Evolutionary conservation across 2,329 filamentous ascomycete species (phyloP), one percentile per base, ranked within the genome.

Genomic region (Domatiomyces catenatus): DNA sequence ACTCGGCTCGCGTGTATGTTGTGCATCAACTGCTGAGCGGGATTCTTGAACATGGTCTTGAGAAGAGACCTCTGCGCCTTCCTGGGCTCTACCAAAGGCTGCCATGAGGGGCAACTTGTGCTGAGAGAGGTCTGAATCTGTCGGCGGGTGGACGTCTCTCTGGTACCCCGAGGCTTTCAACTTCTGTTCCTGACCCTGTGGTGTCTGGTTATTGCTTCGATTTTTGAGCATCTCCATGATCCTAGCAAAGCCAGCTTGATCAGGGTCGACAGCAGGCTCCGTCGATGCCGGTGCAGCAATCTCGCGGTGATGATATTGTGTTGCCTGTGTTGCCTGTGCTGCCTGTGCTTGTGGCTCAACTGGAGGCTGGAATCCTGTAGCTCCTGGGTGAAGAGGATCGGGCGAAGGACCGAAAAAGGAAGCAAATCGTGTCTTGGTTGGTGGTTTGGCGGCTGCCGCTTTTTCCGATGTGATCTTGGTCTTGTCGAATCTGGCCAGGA

Each of bases 211-310:
- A 50, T 65, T 62, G 36, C 70, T 67, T 54, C 67, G 70, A 42
- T 71, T 70, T 47, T 88, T 83, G 42, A 94, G 76, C 75, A 94
- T 93, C 58, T 84, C 78, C 36, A 94, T 71, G 45, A 95, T 77
- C 44, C 81, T 78, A 57, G 87, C 79, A 66, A 95, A 94, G 1
- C 87, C 89, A 64, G 88, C 84, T 65, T 87, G 86, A 61, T 94
- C 89, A 48, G 80, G 77, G 54, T 81, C 79, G 5, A 64, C 63
- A 3, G 66, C 61, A 24, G 65, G 65, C 43, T 72, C 67, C 7
- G 72, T 67, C 15, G 64, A 54, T 44, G 66, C 64, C 50, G 65
- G 64, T 12, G 61, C 54, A 4, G 53, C 42, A 45, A 26, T 20
- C 28, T 32, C 44, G 50, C 28, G 56, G 54, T 44, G 61, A 42